phyloP scores from a whole-genome alignment of 2,329 filamentous ascomycete genomes.

The Acrodontium crateriforme region DNA sequence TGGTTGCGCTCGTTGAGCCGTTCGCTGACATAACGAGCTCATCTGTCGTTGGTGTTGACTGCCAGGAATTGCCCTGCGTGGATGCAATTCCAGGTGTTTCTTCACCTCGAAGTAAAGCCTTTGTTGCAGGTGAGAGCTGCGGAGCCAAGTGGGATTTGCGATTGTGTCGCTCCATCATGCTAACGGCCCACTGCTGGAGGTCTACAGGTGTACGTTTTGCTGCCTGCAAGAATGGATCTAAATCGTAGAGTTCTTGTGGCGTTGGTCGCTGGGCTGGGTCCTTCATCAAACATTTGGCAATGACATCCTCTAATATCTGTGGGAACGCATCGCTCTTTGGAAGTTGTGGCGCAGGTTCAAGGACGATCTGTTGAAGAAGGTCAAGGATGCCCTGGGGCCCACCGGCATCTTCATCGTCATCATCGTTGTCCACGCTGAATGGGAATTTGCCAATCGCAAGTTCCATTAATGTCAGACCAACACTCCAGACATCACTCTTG shows the following conservation, averaged over 20 bases:
- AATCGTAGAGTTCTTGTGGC: slow-evolving; percentile 83
- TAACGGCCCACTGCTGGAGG: slow-evolving; percentile 81
- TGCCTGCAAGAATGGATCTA: slow-evolving; percentile 87
- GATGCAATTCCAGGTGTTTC: slow-evolving; percentile 11
- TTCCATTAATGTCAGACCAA: slow-evolving; percentile 90
- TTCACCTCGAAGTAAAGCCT: slow-evolving; percentile 51
- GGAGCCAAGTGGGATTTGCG: slow-evolving; percentile 86
- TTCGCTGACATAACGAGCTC: slow-evolving; percentile 18
- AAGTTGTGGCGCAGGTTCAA: slow-evolving; percentile 83
- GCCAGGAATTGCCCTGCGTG: slow-evolving; percentile 3
- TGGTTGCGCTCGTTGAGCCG: slow-evolving; percentile 14
- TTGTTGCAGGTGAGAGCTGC: slow-evolving; percentile 62
- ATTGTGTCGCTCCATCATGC: slow-evolving; percentile 88
- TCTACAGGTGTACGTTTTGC: slow-evolving; percentile 94
- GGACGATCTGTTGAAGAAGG: slow-evolving; percentile 90
- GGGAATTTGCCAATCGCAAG: slow-evolving; percentile 95
- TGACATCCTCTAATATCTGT: slow-evolving; percentile 87
- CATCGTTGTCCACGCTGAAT: slow-evolving; percentile 74
- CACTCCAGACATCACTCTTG: slow-evolving; percentile 98
- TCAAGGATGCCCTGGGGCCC: slow-evolving; percentile 89
- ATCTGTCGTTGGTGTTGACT: slow-evolving; percentile 16
- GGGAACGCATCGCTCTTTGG: slow-evolving; percentile 98
- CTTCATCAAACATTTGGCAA: slow-evolving; percentile 89
- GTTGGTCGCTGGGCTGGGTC: slow-evolving; percentile 79
- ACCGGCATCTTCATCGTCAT: slow-evolving; percentile 48